Evolutionary conservation across 2,329 filamentous ascomycete genomes (phyloP).

Genomic region (Penicillium sp.): DNA sequence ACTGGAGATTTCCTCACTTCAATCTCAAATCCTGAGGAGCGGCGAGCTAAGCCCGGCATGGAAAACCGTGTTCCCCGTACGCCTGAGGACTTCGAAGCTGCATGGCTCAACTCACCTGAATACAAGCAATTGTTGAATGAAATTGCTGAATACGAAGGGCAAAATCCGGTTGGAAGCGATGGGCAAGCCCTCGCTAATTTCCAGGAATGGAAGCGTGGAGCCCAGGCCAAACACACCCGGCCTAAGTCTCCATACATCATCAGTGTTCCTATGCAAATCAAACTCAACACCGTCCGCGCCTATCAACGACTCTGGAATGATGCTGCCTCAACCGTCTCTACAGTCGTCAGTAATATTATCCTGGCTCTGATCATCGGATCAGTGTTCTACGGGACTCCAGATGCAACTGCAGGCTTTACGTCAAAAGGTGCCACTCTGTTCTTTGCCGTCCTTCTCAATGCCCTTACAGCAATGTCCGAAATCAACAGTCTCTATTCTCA

Average conservation of each 20-base stretch:
- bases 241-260: conserved; percentile 76
- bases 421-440: conserved; percentile 74
- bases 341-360: conserved; percentile 62
- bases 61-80: conserved; percentile 63
- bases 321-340: conserved; percentile 65
- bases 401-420: conserved; percentile 67
- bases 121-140: conserved; percentile 40
- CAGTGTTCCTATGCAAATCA: conserved; percentile 67
- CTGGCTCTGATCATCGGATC: conserved; percentile 75
- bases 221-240: conserved; percentile 49
- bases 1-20: conserved; percentile 68
- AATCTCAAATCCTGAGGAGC: conserved; percentile 61
- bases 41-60: conserved; percentile 55
- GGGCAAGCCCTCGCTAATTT: conserved; percentile 27
- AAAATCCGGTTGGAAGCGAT: conserved; percentile 37
- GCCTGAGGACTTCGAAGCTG: conserved; percentile 63
- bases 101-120: conserved; percentile 54
- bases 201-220: conserved; percentile 33
- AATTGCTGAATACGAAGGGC: conserved; percentile 40
- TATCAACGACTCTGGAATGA: conserved; percentile 74
- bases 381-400: conserved; percentile 73
- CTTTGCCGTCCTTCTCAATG: conserved; percentile 83
- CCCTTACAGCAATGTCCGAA: conserved; percentile 56
- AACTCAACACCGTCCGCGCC: conserved; percentile 75
- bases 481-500: conserved; percentile 43